These are phyloP conservation scores for Colletotrichum plurivorum DNA, from an alignment of 2,329 filamentous ascomycete species.

Conservation along the genomic window DNA sequence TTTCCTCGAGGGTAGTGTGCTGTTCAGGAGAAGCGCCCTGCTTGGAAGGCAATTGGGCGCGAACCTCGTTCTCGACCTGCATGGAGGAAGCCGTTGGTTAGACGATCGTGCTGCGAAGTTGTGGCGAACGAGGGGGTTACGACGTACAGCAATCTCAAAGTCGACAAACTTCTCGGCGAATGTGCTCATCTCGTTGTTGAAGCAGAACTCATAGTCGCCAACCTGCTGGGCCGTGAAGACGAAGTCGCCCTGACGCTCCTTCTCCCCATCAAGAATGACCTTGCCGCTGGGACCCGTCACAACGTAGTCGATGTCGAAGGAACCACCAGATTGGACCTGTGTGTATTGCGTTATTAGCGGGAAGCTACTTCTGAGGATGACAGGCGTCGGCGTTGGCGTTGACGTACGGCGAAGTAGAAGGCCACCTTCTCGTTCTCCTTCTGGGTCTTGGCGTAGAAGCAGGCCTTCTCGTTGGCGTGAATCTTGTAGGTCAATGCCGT, in stretches of 20 bases:
- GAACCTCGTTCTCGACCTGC: slow-evolving; percentile 91
- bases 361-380: not conserved
- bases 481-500: slow-evolving; percentile 97
- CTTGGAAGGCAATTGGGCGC: slow-evolving; percentile 87
- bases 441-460: slow-evolving; percentile 89
- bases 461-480: slow-evolving; percentile 90
- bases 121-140: slow-evolving; percentile 26
- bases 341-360: not conserved
- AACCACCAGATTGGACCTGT: slow-evolving; percentile 97
- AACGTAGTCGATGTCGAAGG: slow-evolving; percentile 95
- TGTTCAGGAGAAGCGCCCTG: slow-evolving; percentile 92
- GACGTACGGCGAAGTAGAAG: slow-evolving; percentile 96
- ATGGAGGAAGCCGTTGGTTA: slow-evolving; percentile 26
- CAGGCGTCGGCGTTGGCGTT: not conserved
- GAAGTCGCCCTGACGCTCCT: slow-evolving; percentile 96
- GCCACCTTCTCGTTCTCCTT: slow-evolving; percentile 89
- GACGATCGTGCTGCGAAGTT: slow-evolving; percentile 8
- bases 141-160: slow-evolving; percentile 91
- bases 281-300: slow-evolving; percentile 87
- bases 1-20: slow-evolving; percentile 90
- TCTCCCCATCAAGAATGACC: slow-evolving; percentile 86
- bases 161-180: slow-evolving; percentile 98
- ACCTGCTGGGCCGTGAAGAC: slow-evolving; percentile 92
- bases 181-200: slow-evolving; percentile 98
- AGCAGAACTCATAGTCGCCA: slow-evolving; percentile 97